Conservation (phyloP, 2,329 filamentous ascomycete species). For the Cordyceps javanica region DNA sequence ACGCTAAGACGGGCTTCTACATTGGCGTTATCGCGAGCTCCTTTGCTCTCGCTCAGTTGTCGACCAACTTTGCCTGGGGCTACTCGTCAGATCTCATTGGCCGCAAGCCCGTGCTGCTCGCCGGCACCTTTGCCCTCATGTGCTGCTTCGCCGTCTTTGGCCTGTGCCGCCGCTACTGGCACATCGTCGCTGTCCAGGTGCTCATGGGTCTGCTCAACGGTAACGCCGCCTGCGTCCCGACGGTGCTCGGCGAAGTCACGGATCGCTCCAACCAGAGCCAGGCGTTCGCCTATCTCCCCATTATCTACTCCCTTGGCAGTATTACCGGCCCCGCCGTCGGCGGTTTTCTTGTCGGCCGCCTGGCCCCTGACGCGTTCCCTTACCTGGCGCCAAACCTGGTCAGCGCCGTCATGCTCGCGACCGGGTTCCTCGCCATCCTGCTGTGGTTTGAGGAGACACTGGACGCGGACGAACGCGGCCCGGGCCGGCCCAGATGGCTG, state of each 20-base stretch:
- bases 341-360: constrained; percentile 66
- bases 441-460: constrained; percentile 80
- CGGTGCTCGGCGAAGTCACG: constrained; percentile 89
- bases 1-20: constrained; percentile 70
- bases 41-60: constrained; percentile 87
- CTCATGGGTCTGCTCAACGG: constrained; percentile 92
- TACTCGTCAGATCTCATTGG: constrained; percentile 59
- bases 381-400: constrained; percentile 82
- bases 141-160: constrained; percentile 81
- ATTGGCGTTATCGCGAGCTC: constrained; percentile 85
- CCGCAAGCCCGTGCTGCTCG: constrained; percentile 66
- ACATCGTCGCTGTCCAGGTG: constrained; percentile 78
- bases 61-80: constrained; percentile 69
- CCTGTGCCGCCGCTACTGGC: constrained; percentile 75
- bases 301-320: constrained; percentile 91
- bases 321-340: constrained; percentile 92
- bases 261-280: constrained; percentile 90
- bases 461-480: constrained; percentile 24
- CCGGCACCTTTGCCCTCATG: constrained; percentile 77
- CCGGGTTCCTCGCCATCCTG: constrained; percentile 68
- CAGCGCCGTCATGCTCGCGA: constrained; percentile 62
- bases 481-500: constrained; percentile 29
- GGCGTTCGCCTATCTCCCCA: constrained; percentile 89
- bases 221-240: constrained; percentile 90
- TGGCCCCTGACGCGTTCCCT: constrained; percentile 60